phyloP scores from a whole-genome alignment of 2,329 filamentous ascomycete species.

The Colletotrichum karsti region DNA sequence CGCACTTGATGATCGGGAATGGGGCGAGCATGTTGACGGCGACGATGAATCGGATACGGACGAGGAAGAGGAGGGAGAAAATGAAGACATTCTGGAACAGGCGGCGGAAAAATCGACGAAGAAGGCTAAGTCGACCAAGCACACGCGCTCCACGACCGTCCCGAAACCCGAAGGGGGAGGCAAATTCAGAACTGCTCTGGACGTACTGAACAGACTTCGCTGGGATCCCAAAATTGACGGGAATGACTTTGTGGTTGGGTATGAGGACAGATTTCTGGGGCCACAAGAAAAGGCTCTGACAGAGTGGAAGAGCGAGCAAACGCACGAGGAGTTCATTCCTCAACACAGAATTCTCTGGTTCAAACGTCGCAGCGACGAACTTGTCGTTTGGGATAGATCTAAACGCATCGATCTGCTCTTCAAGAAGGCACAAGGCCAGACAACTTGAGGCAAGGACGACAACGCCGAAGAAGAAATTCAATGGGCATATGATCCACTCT shows the following conservation, averaged over 20 bases:
- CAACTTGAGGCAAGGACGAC: background rate
- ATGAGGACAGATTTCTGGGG: constrained; percentile 68
- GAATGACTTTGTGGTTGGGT: constrained; percentile 65
- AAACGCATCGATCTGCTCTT: constrained; percentile 58
- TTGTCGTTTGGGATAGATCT: constrained; percentile 65
- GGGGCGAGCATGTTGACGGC: constrained; percentile 58
- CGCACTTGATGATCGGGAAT: constrained; percentile 55
- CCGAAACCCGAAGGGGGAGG: constrained; percentile 43
- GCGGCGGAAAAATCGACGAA: constrained; percentile 18
- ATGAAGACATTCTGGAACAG: constrained; percentile 10
- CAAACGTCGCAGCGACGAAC: constrained; percentile 58
- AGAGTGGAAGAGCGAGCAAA: constrained; percentile 68
- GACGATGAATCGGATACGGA: constrained; percentile 49
- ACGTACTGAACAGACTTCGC: constrained; percentile 67
- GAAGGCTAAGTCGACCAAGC: constrained; percentile 27
- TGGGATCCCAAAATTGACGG: constrained; percentile 66
- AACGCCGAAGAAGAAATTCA: background rate
- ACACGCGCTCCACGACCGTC: constrained; percentile 10
- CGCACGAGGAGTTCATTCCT: constrained; percentile 73
- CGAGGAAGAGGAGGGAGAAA: constrained; percentile 39
- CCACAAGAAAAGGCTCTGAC: constrained; percentile 61
- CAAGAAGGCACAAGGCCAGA: background rate
- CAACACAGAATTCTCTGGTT: constrained; percentile 72
- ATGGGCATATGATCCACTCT: too few relatives aligned
- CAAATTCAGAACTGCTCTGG: constrained; percentile 64